Evolutionary conservation across 1,284 basidiomycete species (phyloP), one percentile per base, ranked within the genome.

Genomic region (Pterulicium gracile): DNA sequence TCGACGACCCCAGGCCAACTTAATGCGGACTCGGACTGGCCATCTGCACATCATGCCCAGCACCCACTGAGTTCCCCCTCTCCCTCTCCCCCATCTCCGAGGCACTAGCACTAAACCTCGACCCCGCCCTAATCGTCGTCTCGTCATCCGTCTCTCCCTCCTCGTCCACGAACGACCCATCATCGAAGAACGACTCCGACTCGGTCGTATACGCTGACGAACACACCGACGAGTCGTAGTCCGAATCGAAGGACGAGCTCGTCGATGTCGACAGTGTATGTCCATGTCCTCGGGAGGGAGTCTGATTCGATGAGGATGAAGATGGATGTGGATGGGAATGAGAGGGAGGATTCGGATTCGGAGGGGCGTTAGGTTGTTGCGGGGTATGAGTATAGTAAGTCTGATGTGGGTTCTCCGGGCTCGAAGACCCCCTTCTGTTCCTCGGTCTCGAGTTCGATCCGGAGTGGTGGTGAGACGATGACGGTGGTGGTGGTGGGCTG

Each of bases 71-170:
- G n/a, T n/a, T n/a, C n/a, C n/a, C n/a, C n/a, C n/a, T n/a, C n/a
- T n/a, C n/a, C n/a, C n/a, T n/a, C n/a, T n/a, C n/a, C n/a, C n/a
- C n/a, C n/a, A n/a, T n/a, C n/a, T n/a, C n/a, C n/a, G n/a, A n/a
- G n/a, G n/a, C n/a, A n/a, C n/a, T n/a, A n/a, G 36, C 15, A 17
- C 36, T 39, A 17, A 15, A 13, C 15, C 36, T 39, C 15, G 36
- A 39, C 15, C 36, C 42, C 23, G 36, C 14, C 43, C 14, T 24
- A 3, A 18, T 35, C 10, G 42, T 43, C 4, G 42, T 19, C 42
- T 43, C 42, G 20, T 43, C 42, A 21, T 43, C 42, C 10, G 42
- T 43, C n/a, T 24, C 23, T 13, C 42, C 42, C 18, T 41, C 39
- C 14, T 10, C 19, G 10, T 24, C 42, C 23, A 21, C 23, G 23